Evolutionary conservation across 805 yeast genomes (phyloP).

Genomic region (Lachancea waltii): DNA sequence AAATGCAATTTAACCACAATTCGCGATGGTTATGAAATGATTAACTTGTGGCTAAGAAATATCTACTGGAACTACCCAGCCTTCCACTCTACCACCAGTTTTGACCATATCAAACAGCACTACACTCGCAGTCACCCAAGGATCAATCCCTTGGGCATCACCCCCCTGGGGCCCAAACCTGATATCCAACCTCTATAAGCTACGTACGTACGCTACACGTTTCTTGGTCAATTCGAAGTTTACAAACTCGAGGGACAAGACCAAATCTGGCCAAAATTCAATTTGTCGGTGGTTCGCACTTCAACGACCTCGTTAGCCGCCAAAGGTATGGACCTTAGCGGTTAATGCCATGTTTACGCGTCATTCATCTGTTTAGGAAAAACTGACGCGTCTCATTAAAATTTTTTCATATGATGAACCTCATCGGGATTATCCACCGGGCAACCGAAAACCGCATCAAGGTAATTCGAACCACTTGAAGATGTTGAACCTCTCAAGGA

Average conservation of each 20-base stretch:
- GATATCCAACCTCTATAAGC: constrained; percentile 47
- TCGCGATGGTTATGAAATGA: constrained; percentile 67
- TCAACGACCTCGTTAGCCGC: too few relatives aligned
- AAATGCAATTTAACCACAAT: constrained; percentile 84
- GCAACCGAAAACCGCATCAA: too few relatives aligned
- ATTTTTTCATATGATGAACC: not conserved
- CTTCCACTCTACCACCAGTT: constrained; percentile 72
- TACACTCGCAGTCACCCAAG: constrained; percentile 79
- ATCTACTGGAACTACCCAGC: constrained; percentile 76
- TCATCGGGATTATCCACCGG: constrained; percentile 1
- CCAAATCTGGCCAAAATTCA: too few relatives aligned
- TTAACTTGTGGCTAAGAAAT: constrained; percentile 74
- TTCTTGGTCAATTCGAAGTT: too few relatives aligned
- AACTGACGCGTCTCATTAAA: not conserved
- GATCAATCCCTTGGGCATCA: constrained; percentile 76
- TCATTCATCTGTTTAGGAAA: not conserved
- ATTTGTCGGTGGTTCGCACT: too few relatives aligned
- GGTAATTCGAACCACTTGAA: too few relatives aligned
- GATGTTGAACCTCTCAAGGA: too few relatives aligned
- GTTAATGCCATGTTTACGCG: not conserved
- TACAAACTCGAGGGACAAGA: too few relatives aligned
- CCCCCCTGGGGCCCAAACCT: constrained; percentile 87
- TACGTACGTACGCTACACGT: not conserved
- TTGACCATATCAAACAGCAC: constrained; percentile 86
- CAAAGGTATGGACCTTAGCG: too few relatives aligned